Conservation (phyloP, 1,284 basidiomycete species). For the Ceratobasidium sp. region DNA sequence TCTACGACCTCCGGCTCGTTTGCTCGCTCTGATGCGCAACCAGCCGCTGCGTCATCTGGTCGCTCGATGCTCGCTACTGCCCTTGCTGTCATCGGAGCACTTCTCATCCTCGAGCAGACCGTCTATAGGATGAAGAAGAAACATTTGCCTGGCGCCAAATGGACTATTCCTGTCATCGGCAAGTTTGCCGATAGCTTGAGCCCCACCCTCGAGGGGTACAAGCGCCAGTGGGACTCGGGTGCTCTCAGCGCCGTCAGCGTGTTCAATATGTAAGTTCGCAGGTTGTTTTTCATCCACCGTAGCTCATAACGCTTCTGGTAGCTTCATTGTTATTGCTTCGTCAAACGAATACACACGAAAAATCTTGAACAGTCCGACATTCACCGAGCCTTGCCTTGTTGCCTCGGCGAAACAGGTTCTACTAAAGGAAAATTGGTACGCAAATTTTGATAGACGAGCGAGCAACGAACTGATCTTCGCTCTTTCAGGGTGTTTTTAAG, state of each 20-base stretch:
- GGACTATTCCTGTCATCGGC: conserved; percentile 95
- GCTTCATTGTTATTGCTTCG: conserved; percentile 97
- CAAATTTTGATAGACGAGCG: conserved; percentile 16
- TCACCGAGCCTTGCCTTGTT: conserved; percentile 94
- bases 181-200: conserved; percentile 91
- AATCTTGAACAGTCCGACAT: conserved; percentile 89
- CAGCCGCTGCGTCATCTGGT: background rate
- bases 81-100: conserved; percentile 65
- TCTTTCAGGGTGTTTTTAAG: conserved; percentile 89
- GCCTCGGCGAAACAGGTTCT: conserved; percentile 92
- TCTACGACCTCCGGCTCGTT: conserved; percentile 27
- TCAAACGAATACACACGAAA: conserved; percentile 91
- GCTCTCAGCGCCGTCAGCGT: conserved; percentile 87
- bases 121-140: conserved; percentile 89
- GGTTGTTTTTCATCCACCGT: background rate
- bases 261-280: conserved; percentile 86
- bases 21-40: conserved; percentile 4
- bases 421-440: conserved; percentile 89
- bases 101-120: conserved; percentile 82
- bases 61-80: conserved; percentile 59
- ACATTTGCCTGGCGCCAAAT: conserved; percentile 83
- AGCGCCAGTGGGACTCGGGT: conserved; percentile 88
- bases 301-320: conserved; percentile 52
- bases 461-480: background rate
- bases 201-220: conserved; percentile 89